These are phyloP conservation scores for Tetrapisispora phaffii DNA, from an alignment of 805 yeast genomes.

Conservation along the genomic window DNA sequence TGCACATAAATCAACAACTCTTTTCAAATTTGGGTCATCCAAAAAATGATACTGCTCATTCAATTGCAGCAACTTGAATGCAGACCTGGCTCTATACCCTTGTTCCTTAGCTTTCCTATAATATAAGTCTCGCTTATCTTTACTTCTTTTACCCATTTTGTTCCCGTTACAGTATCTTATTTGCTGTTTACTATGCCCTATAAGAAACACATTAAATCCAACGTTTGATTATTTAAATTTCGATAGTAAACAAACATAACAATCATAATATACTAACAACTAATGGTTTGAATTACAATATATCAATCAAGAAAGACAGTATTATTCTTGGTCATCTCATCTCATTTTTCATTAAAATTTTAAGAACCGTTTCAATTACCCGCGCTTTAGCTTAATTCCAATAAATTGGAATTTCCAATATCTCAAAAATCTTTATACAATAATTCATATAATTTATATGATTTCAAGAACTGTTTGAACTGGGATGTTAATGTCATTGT, in stretches of 20 bases:
- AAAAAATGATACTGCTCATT: constrained; percentile 84
- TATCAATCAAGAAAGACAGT: neutral
- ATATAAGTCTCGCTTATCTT: constrained; percentile 88
- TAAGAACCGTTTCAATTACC: neutral
- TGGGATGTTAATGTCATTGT: no score
- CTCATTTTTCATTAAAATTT: neutral
- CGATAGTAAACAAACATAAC: no score
- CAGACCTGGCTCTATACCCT: constrained; percentile 96
- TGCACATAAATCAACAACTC: constrained; percentile 96
- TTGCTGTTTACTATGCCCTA: no score
- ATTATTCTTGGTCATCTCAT: neutral
- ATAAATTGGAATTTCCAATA: no score
- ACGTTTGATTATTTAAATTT: no score
- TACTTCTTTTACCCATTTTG: constrained; percentile 85
- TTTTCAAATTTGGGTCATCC: constrained; percentile 45
- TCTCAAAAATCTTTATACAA: no score
- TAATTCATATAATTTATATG: no score
- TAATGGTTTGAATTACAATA: no score
- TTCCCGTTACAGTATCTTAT: neutral
- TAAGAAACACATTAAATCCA: no score
- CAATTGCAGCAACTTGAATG: constrained; percentile 83
- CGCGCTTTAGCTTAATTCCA: no score
- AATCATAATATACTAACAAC: no score
- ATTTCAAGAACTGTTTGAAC: no score
- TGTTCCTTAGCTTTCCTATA: constrained; percentile 93